Evolutionary conservation across 345 rosid genomes (phyloP).

Genomic region (Populus nigra): DNA sequence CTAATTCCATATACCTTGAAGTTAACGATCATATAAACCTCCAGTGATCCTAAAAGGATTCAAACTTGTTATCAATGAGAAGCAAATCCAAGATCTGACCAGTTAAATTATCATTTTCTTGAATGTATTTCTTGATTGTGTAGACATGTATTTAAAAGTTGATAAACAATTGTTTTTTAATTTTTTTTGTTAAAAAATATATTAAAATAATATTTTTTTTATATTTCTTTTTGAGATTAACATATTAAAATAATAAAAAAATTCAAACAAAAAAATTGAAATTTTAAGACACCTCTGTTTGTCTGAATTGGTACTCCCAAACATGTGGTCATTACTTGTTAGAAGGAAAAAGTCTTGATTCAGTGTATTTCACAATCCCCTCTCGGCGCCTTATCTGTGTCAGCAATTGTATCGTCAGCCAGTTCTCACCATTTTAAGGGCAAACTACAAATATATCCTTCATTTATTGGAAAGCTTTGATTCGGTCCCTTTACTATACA

Average conservation of each 20-base stretch:
- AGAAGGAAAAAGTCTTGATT: not conserved
- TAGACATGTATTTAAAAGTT: no score
- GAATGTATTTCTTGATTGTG: no score
- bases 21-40: no score
- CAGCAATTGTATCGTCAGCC: not conserved
- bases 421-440: not conserved
- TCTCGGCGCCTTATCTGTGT: not conserved
- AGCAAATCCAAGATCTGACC: fast-evolving
- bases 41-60: not conserved
- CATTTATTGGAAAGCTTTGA: not conserved
- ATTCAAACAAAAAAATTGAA: no score
- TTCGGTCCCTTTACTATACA: not conserved
- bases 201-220: no score
- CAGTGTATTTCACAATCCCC: not conserved
- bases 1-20: no score
- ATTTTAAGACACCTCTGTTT: no score
- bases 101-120: fast-evolving
- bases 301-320: no score
- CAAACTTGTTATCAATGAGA: fast-evolving
- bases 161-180: fast-evolving
- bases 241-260: no score
- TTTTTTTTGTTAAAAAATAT: no score
- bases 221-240: no score
- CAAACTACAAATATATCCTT: not conserved
- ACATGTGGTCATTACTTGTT: no score